A percentile compares a stretch with the other conserved stretches of the same genome.
Conservation (phyloP, 139 green algal species). For the Volvox reticuliferus region DNA sequence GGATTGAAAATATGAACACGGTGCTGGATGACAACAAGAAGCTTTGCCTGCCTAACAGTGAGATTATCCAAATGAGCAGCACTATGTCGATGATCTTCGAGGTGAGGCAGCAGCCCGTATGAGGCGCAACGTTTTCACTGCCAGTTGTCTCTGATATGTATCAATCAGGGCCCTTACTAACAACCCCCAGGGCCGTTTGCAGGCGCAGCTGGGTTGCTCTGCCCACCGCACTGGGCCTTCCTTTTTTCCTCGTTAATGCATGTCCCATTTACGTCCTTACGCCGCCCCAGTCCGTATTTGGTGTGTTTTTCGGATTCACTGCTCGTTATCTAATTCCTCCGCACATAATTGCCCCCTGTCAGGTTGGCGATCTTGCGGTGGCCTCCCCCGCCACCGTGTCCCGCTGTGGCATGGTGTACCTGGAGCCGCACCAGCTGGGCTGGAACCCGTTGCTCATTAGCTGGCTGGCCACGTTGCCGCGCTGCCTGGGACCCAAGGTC, state of each 20-base stretch:
- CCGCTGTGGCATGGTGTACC: slow-evolving; percentile 88
- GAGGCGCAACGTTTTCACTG: too few species aligned
- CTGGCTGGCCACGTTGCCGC: slow-evolving; percentile 70
- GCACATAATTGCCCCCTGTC: neutral
- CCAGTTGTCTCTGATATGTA: too few species aligned
- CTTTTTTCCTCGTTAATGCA: too few species aligned
- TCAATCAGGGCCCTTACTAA: too few species aligned
- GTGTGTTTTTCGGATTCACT: too few species aligned
- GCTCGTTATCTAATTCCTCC: neutral
- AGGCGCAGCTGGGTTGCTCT: too few species aligned
- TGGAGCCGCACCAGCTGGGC: slow-evolving; percentile 83
- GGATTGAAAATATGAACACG: slow-evolving; percentile 95
- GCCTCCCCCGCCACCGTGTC: slow-evolving; percentile 86
- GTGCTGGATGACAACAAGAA: slow-evolving; percentile 92
- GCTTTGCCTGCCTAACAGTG: slow-evolving; percentile 85
- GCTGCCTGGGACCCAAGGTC: slow-evolving; percentile 46
- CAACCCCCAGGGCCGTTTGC: too few species aligned
- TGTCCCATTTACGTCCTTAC: too few species aligned
- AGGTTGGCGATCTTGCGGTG: slow-evolving; percentile 83
- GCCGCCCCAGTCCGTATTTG: too few species aligned
- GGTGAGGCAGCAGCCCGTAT: slow-evolving; percentile 54
- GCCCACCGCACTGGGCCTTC: too few species aligned
- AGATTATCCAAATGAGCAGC: slow-evolving; percentile 89
- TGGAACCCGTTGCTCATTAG: slow-evolving; percentile 75
- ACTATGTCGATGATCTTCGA: slow-evolving; percentile 93